Evolutionary conservation across 768 basidiomycete genomes (phyloP).

Genomic region (Russula olivacea): DNA sequence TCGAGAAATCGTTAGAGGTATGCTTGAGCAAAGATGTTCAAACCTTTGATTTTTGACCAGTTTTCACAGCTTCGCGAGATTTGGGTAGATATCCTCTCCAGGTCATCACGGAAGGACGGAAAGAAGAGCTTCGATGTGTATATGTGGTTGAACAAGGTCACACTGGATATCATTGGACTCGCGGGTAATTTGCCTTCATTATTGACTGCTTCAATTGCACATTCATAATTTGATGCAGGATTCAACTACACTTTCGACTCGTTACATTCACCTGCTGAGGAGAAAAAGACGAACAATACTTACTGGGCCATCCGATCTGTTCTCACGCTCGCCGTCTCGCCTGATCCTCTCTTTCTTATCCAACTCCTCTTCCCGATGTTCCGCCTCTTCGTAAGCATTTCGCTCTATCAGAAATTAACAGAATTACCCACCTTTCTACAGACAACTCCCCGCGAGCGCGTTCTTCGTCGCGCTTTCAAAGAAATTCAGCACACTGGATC

Average conservation of each 20-base stretch:
- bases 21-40: background rate
- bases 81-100: conserved; percentile 23
- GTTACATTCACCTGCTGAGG: conserved; percentile 27
- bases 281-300: conserved; percentile 29
- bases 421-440: conserved; percentile 1
- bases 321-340: conserved; percentile 17
- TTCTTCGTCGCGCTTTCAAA: conserved; percentile 30
- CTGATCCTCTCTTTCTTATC: conserved; percentile 31
- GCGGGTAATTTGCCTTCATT: conserved; percentile 19
- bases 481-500: conserved; percentile 48
- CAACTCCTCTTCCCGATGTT: conserved; percentile 36
- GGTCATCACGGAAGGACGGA: conserved; percentile 15
- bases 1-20: conserved; percentile 28
- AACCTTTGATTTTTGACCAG: too few species aligned
- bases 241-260: conserved; percentile 37
- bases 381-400: conserved; percentile 35
- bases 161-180: conserved; percentile 29
- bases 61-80: conserved; percentile 30
- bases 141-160: conserved; percentile 25
- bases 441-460: conserved; percentile 27
- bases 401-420: background rate
- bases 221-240: conserved; percentile 28
- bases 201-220: background rate
- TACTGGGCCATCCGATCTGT: conserved; percentile 34
- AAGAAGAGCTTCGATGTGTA: conserved; percentile 16